A percentile compares a stretch with the other conserved stretches of the same genome.
Conservation (phyloP, 768 basidiomycete genomes). For the Amanita pseudoporphyria region DNA sequence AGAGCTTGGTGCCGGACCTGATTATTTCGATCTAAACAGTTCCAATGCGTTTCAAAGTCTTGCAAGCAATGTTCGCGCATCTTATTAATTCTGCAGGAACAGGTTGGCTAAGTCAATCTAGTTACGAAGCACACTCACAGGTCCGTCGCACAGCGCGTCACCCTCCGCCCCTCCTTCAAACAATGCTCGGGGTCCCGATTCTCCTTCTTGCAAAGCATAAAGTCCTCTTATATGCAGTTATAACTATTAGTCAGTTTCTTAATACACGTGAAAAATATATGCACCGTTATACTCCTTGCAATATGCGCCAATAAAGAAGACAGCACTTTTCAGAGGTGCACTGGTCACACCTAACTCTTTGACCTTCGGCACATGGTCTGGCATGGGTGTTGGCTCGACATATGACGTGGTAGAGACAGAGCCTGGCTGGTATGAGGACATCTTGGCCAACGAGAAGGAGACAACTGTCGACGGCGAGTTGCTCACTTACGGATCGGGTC, state of each 20-base stretch:
- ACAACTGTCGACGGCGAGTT: neutral
- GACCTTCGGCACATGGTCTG: slow-evolving; percentile 61
- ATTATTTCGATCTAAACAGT: slow-evolving; percentile 90
- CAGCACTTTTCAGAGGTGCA: slow-evolving; percentile 90
- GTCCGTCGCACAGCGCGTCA: slow-evolving; percentile 91
- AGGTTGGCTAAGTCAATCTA: neutral
- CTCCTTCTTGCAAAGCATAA: slow-evolving; percentile 95
- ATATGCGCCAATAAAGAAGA: slow-evolving; percentile 93
- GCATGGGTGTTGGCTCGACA: slow-evolving; percentile 58
- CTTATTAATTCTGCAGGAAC: slow-evolving; percentile 64
- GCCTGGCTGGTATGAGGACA: slow-evolving; percentile 45
- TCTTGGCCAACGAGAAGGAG: slow-evolving; percentile 21
- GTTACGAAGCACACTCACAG: slow-evolving; percentile 43
- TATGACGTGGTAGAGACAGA: slow-evolving; percentile 39
- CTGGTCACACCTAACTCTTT: slow-evolving; percentile 84
- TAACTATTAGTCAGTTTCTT: neutral
- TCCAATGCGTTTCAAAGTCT: slow-evolving; percentile 89
- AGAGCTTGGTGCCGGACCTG: slow-evolving; percentile 50
- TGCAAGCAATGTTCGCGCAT: slow-evolving; percentile 85
- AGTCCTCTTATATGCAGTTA: slow-evolving; percentile 22
- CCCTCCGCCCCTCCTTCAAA: slow-evolving; percentile 89
- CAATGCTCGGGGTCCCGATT: slow-evolving; percentile 86
- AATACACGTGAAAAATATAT: slow-evolving; percentile 17
- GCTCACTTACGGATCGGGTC: neutral
- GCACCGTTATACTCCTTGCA: slow-evolving; percentile 96